phyloP scores from a whole-genome alignment of 176 grass and related monocot genomes.

The Musa troglodytarum region DNA sequence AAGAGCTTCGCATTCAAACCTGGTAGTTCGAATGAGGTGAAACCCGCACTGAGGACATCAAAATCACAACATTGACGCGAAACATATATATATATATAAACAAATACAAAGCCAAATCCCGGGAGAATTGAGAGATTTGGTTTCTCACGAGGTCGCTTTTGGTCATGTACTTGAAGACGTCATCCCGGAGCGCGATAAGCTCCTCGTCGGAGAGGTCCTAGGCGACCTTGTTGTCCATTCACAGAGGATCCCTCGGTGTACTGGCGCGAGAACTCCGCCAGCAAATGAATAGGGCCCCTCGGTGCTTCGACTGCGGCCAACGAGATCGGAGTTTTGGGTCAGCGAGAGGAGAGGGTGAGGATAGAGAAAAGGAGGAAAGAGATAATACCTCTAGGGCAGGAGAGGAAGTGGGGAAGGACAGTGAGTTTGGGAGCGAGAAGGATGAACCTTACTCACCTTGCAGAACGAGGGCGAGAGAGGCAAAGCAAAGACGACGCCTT shows the following conservation, averaged over 20 bases:
- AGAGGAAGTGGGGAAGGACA: constrained; percentile 24
- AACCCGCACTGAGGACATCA: not conserved
- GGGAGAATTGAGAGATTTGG: not conserved
- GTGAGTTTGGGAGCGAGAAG: not conserved
- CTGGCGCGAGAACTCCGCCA: constrained; percentile 87
- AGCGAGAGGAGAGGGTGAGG: not conserved
- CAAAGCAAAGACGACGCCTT: constrained; percentile 25
- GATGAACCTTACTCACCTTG: constrained; percentile 27
- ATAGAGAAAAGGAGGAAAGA: not conserved
- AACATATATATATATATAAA: not conserved
- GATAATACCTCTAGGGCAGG: constrained; percentile 18
- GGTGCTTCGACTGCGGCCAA: not conserved
- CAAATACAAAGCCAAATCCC: not conserved
- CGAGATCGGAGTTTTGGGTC: not conserved
- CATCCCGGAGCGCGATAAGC: constrained; percentile 75
- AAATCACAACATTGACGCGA: not conserved
- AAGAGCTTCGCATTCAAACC: no score
- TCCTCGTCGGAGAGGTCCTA: constrained; percentile 80
- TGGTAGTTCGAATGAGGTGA: no score
- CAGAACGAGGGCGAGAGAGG: constrained; percentile 41
- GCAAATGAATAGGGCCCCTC: constrained; percentile 45
- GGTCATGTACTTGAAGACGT: constrained; percentile 90
- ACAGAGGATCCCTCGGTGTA: constrained; percentile 83
- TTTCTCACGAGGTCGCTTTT: constrained; percentile 76
- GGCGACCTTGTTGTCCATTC: constrained; percentile 74